Evolutionary conservation across 805 yeast genomes (phyloP).

Genomic region (Saccharomycopsis fibuligera): DNA sequence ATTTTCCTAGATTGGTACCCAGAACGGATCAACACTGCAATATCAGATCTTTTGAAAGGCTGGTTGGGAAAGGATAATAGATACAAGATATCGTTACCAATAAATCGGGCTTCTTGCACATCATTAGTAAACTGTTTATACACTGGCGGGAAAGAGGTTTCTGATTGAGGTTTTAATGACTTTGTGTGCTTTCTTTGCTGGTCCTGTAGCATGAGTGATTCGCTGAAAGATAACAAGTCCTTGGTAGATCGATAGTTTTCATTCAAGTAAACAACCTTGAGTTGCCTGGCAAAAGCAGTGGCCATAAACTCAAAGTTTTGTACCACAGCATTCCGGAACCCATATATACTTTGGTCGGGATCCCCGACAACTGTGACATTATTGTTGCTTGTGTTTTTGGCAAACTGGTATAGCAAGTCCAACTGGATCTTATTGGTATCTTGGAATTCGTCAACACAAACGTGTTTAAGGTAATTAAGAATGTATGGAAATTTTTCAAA

Average conservation of each 20-base stretch:
- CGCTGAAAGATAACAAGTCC: constrained; percentile 59
- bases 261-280: constrained; percentile 40
- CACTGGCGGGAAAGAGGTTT: constrained; percentile 40
- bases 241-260: constrained; percentile 80
- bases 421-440: constrained; percentile 81
- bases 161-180: constrained; percentile 41
- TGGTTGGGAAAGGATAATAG: constrained; percentile 35
- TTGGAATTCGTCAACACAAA: constrained; percentile 90
- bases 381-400: constrained; percentile 36
- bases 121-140: constrained; percentile 35
- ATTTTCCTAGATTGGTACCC: constrained; percentile 53
- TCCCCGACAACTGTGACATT: constrained; percentile 90
- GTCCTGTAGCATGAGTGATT: constrained; percentile 52
- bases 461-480: constrained; percentile 51
- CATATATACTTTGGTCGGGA: constrained; percentile 93
- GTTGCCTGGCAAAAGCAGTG: constrained; percentile 20
- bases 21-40: constrained; percentile 68
- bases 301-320: constrained; percentile 58
- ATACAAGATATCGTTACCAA: constrained; percentile 48
- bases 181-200: constrained; percentile 35
- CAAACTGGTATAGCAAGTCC: constrained; percentile 51
- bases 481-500: constrained; percentile 39
- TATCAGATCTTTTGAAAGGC: constrained; percentile 46
- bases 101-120: constrained; percentile 50
- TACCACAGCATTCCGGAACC: constrained; percentile 74